Conservation (phyloP, 345 rosid genomes). For the Eucalyptus lansdowneana region DNA sequence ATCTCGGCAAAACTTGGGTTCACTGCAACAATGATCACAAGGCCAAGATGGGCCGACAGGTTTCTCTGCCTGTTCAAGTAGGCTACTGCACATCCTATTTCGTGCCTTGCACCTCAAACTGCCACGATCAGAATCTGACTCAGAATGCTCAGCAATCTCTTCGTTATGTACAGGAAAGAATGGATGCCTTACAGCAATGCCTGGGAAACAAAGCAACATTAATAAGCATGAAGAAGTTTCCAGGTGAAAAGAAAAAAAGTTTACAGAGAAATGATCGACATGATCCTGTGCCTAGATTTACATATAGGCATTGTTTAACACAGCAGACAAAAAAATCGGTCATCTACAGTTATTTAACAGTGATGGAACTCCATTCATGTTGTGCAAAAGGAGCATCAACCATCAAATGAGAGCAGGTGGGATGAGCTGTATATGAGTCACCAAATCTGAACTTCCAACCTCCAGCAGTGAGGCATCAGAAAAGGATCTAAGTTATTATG, state of each 20-base stretch:
- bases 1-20: conserved; percentile 58
- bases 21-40: conserved; percentile 78
- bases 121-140: conserved; percentile 10
- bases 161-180: conserved; percentile 3
- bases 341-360: background rate
- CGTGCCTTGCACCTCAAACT: conserved; percentile 10
- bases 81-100: conserved; percentile 48
- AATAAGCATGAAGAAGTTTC: background rate
- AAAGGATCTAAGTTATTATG: background rate
- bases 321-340: background rate
- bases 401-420: background rate
- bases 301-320: background rate
- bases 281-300: background rate
- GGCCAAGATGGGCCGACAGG: conserved; percentile 18
- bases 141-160: conserved; percentile 15
- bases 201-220: background rate
- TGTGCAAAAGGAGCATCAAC: background rate
- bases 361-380: background rate
- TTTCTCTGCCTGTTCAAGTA: conserved; percentile 7
- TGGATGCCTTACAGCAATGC: conserved; percentile 1
- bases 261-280: background rate
- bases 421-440: background rate
- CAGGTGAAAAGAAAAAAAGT: background rate
- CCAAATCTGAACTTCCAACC: background rate
- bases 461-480: background rate